Conservation (phyloP, 2,329 filamentous ascomycete genomes). For the Fusarium austroafricanum region DNA sequence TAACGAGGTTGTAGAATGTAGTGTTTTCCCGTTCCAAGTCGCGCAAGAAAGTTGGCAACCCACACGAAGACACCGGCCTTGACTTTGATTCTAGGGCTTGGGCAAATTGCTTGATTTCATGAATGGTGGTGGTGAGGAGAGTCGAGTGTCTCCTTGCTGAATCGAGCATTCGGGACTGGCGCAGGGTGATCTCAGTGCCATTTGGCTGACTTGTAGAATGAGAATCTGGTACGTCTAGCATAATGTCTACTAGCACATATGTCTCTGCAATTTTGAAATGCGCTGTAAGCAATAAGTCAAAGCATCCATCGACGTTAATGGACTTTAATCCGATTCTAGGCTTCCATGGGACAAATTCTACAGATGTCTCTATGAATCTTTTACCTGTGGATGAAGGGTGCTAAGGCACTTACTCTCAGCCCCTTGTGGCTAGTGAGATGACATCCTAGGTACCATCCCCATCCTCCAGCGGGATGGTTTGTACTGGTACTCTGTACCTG, state of each 20-base stretch:
- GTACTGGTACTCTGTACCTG: constrained; percentile 20
- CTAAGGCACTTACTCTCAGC: constrained; percentile 4
- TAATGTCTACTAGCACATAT: not conserved
- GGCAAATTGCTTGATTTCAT: constrained; percentile 18
- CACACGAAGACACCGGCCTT: constrained; percentile 27
- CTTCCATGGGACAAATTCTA: constrained; percentile 3
- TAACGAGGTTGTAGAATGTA: constrained; percentile 13
- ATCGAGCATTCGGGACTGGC: constrained; percentile 30
- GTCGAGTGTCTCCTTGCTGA: constrained; percentile 22
- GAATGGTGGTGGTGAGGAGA: constrained; percentile 3
- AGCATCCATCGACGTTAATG: not conserved
- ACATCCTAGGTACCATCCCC: not conserved
- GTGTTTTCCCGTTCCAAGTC: constrained; percentile 26
- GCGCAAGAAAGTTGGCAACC: constrained; percentile 26
- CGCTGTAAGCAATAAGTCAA: not conserved
- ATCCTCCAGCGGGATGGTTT: not conserved
- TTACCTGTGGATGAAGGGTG: not conserved
- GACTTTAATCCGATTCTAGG: not conserved
- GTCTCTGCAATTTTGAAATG: not conserved
- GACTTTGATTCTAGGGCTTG: constrained; percentile 23
- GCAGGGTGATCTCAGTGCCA: constrained; percentile 11
- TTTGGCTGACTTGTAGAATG: not conserved
- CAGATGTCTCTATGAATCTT: constrained; percentile 6
- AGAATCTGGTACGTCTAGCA: not conserved
- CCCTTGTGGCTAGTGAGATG: constrained; percentile 17